These are phyloP conservation scores for Themeda triandra DNA, from an alignment of 176 grass and related monocot genomes.

Conservation along the genomic window DNA sequence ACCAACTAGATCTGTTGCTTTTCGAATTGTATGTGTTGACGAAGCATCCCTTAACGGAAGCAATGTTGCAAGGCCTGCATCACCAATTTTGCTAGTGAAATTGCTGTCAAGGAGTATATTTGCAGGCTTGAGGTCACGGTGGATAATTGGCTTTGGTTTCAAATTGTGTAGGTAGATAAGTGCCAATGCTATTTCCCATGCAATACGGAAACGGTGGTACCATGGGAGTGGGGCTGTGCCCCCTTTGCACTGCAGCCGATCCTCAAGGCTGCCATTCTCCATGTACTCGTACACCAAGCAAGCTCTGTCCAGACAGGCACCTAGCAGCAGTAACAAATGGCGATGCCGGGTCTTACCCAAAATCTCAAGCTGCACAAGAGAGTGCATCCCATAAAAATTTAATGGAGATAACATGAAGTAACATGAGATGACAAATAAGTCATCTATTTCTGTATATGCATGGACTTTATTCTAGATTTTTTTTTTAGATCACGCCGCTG, in stretches of 20 bases:
- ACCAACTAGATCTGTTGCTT: constrained; percentile 65
- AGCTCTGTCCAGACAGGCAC: constrained; percentile 70
- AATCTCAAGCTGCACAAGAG: constrained; percentile 69
- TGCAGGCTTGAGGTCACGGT: constrained; percentile 91
- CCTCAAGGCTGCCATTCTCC: constrained; percentile 93
- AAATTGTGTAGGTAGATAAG: constrained; percentile 66
- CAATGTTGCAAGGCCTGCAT: constrained; percentile 76
- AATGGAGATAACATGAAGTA: neutral
- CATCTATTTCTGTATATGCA: neutral
- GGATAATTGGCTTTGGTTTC: constrained; percentile 77
- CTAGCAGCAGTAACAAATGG: constrained; percentile 71
- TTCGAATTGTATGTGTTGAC: constrained; percentile 41
- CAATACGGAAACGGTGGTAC: constrained; percentile 64
- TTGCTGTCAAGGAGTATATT: constrained; percentile 80
- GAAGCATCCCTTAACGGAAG: constrained; percentile 35
- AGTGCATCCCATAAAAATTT: neutral
- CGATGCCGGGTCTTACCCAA: constrained; percentile 69
- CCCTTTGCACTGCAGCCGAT: constrained; percentile 60
- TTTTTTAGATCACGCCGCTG: too few species aligned
- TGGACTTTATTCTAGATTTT: constrained; percentile 5
- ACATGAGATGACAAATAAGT: neutral
- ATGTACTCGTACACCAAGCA: constrained; percentile 97
- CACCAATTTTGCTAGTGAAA: constrained; percentile 79
- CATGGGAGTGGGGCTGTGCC: constrained; percentile 57
- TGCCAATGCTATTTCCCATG: constrained; percentile 58